Base-by-base conservation (phyloP, 306 rosid species). In the Nissolia schottii region DNA sequence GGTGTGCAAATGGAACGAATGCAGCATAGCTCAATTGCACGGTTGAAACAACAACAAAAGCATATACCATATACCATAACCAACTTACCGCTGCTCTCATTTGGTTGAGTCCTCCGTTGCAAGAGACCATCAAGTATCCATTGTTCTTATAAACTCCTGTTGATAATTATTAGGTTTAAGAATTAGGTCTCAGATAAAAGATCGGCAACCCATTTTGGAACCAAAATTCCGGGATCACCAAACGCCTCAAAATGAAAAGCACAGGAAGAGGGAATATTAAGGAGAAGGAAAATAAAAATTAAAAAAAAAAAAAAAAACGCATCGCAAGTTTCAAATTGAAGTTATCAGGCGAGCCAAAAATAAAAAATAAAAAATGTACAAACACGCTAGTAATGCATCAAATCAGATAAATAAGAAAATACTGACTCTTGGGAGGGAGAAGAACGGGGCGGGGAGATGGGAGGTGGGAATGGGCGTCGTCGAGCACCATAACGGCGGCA, bases 61-160 rank as follows among this genome's bases (percentile, higher is more conserved):
- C 20, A 37, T n/a, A n/a, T n/a, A n/a, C n/a, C n/a, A n/a, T n/a
- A n/a, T n/a, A n/a, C n/a, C n/a, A n/a, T n/a, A n/a, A n/a, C n/a
- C 20, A 50, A 20, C 97, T 84, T 70, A 94, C 99, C 82, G 99
- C 99, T 7, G 99, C 90, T 85, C 99, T 85, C 99, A 94, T 94
- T 78, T 94, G 99, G 78, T 94, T 94, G 46, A 94, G 86, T 68
- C 99, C 99, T 22, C 99, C 99, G 53, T 94, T 94, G 79, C 99
- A 94, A 0, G 99, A 94, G 18, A 94, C 90, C 96, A 94, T 87
- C 76, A 94, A 70, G 80, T 94, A 94, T 35, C 99, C 99, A 54
- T 94, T 91, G 85, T 91, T 94, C 77, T 82, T 94, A 69, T 91
- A 94, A 59, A 91, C 79, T 77, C 99, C 99, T 94, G 76, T 13